A percentile compares a stretch with the other conserved stretches of the same genome.
Conservation (phyloP, 768 basidiomycete species). For the Kwoniella botswanensis region DNA sequence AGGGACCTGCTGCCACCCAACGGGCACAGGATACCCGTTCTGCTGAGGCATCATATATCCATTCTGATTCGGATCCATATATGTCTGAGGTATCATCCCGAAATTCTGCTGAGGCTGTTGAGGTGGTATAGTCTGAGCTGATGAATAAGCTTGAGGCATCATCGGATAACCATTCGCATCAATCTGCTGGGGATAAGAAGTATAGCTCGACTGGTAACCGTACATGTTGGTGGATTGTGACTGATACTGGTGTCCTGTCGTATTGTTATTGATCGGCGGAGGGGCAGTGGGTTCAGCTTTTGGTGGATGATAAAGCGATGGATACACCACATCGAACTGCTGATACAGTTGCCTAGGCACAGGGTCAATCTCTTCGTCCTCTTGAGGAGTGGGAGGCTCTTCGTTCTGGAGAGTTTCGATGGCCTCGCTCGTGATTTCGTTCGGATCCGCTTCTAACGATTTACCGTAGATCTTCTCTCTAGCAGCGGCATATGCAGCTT, state of each 20-base stretch:
- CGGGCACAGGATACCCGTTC: conserved; percentile 11
- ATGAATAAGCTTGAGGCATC: conserved; percentile 3
- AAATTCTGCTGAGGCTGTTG: conserved; percentile 14
- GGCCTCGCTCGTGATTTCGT: not conserved
- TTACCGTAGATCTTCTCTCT: conserved; percentile 44
- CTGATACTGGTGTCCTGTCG: conserved; percentile 15
- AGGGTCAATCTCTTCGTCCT: conserved; percentile 43
- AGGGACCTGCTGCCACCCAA: conserved; percentile 14
- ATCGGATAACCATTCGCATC: conserved; percentile 21
- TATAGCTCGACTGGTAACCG: conserved; percentile 21
- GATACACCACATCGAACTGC: conserved; percentile 37
- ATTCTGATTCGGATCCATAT: conserved; percentile 11
- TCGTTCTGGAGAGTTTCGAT: not conserved
- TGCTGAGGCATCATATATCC: conserved; percentile 18
- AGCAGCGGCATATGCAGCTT: conserved; percentile 45
- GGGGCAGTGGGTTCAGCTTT: conserved; percentile 14
- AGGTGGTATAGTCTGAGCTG: not conserved
- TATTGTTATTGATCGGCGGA: conserved; percentile 6
- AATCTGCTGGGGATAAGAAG: conserved; percentile 19
- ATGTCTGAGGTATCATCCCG: conserved; percentile 17
- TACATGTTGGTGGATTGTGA: not conserved
- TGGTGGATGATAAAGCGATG: conserved; percentile 41
- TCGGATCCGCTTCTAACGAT: not conserved
- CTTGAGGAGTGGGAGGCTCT: not conserved
- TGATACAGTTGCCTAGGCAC: conserved; percentile 37